These are phyloP conservation scores for Coccomyxa subellipsoidea DNA, from an alignment of 163 green algal genomes.

Conservation along the genomic window DNA sequence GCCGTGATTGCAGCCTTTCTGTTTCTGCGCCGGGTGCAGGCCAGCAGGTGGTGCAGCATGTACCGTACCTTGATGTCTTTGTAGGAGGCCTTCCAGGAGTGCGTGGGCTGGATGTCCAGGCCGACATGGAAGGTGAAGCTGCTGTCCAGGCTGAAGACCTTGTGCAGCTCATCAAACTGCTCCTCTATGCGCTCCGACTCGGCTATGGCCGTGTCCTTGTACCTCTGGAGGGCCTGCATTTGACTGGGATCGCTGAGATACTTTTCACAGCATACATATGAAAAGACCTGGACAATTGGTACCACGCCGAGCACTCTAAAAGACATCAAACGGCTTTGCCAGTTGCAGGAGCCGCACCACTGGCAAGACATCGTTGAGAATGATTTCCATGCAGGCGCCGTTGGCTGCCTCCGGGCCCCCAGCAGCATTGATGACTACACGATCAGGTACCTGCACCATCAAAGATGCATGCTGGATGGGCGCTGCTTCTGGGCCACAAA, in stretches of 20 bases:
- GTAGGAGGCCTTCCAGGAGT: conserved; percentile 40
- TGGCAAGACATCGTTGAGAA: neutral
- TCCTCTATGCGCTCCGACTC: conserved; percentile 38
- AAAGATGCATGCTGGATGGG: neutral
- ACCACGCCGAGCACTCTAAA: no score
- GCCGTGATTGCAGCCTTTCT: no score
- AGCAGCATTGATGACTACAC: neutral
- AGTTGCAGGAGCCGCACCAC: neutral
- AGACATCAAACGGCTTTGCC: no score
- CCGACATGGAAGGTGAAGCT: conserved; percentile 25
- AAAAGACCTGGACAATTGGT: no score
- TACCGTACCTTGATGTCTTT: conserved; percentile 32
- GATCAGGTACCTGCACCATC: neutral
- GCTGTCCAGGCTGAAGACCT: conserved; percentile 10
- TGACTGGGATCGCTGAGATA: neutral
- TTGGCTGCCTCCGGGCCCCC: neutral
- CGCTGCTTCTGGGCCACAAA: no score
- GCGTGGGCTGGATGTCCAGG: conserved; percentile 31
- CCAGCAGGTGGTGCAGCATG: no score
- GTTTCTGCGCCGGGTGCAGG: no score
- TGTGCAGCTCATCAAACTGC: conserved; percentile 21
- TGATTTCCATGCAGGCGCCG: neutral
- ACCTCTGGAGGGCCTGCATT: conserved; percentile 6
- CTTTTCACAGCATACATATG: no score
- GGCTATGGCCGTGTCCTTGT: conserved; percentile 20